Conservation (phyloP, 805 yeast species). For the Barnettozyma wickerhamii region DNA sequence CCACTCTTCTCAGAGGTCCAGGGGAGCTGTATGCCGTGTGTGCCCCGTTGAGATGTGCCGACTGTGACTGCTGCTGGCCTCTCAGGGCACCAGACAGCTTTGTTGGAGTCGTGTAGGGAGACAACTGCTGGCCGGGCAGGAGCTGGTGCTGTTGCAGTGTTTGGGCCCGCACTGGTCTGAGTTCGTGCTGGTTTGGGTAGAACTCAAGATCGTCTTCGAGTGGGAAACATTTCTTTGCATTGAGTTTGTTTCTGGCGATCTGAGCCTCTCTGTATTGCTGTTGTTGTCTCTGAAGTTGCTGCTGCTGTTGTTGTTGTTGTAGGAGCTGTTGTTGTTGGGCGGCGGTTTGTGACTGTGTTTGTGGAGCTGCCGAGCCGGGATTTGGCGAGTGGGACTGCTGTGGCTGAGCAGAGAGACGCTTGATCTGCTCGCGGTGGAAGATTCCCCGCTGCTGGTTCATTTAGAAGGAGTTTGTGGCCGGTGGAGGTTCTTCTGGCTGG, state of each 20-base stretch:
- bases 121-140: slow-evolving; percentile 3
- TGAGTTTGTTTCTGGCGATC: slow-evolving; percentile 44
- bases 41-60: not conserved
- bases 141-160: slow-evolving; percentile 2
- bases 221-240: slow-evolving; percentile 66
- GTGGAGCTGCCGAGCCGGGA: not conserved
- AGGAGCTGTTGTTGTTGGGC: not conserved
- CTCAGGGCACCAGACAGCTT: slow-evolving; percentile 14
- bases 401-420: not conserved
- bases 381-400: not conserved
- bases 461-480: not conserved
- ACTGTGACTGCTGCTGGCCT: slow-evolving; percentile 12
- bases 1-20: slow-evolving; percentile 18
- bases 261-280: slow-evolving; percentile 22
- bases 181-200: slow-evolving; percentile 40
- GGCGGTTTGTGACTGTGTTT: not conserved
- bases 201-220: slow-evolving; percentile 69
- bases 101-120: slow-evolving; percentile 23
- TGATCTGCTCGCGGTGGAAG: not conserved
- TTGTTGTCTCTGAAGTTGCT: slow-evolving; percentile 5
- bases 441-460: not conserved
- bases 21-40: slow-evolving; percentile 13
- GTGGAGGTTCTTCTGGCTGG: not conserved
- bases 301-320: not conserved
- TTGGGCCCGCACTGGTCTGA: slow-evolving; percentile 1